A percentile compares a stretch with the other conserved stretches of the same genome.
Conservation (phyloP, 176 grass and related monocot species). For the Pontederia crassipes region DNA sequence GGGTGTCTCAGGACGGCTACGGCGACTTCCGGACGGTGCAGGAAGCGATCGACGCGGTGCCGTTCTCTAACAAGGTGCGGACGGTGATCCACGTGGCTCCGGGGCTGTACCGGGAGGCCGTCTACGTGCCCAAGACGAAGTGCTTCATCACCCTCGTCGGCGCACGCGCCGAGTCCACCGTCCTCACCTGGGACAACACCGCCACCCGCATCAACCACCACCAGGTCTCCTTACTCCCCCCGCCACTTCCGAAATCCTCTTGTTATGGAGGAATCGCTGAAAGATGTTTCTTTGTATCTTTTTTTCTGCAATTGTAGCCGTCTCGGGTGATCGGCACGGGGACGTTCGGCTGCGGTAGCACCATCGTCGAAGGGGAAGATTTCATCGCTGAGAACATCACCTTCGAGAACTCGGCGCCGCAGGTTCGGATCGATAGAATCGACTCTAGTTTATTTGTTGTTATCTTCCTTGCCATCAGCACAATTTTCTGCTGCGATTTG, state of each 20-base stretch:
- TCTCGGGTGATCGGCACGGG: conserved; percentile 86
- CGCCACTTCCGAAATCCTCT: neutral
- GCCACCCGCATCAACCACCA: conserved; percentile 70
- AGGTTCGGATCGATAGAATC: conserved; percentile 25
- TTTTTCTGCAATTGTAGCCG: conserved; percentile 18
- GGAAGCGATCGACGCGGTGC: conserved; percentile 80
- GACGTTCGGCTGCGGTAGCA: conserved; percentile 77
- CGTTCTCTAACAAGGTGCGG: conserved; percentile 57
- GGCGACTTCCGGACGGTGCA: conserved; percentile 52
- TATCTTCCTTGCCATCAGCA: neutral
- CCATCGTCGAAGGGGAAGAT: conserved; percentile 83
- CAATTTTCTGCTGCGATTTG: conserved; percentile 1
- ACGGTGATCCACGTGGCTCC: conserved; percentile 63
- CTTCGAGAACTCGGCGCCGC: conserved; percentile 84
- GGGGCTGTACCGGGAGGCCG: conserved; percentile 63
- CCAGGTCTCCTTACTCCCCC: conserved; percentile 29
- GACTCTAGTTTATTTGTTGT: neutral
- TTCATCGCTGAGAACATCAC: conserved; percentile 95
- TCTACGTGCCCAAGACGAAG: conserved; percentile 88
- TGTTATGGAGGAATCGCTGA: neutral
- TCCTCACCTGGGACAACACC: conserved; percentile 89
- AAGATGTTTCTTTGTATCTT: neutral
- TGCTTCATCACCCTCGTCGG: conserved; percentile 78
- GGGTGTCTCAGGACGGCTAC: conserved; percentile 40
- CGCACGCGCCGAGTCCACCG: conserved; percentile 45